Evolutionary conservation across 148 eudicot species (phyloP).

Genomic region (Mesembryanthemum crystallinum): DNA sequence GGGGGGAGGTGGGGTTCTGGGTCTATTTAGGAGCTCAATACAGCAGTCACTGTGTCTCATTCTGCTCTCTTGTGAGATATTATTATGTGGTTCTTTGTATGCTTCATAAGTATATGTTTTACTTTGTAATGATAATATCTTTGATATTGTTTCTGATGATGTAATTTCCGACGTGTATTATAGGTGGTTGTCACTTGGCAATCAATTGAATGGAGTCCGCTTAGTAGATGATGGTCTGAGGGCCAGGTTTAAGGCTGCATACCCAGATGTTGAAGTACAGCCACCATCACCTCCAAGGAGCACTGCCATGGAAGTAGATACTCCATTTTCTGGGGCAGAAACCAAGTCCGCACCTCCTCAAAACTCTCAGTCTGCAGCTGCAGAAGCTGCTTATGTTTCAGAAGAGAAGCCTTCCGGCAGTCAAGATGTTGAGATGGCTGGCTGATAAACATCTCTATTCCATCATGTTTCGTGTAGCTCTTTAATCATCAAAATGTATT

Average conservation of each 20-base stretch:
- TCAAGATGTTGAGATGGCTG: constrained; percentile 52
- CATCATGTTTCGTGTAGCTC: neutral
- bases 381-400: constrained; percentile 33
- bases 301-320: constrained; percentile 74
- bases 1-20: too few relatives aligned
- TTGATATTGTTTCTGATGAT: constrained; percentile 1
- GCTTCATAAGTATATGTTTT: neutral
- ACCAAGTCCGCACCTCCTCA: constrained; percentile 34
- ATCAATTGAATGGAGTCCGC: constrained; percentile 73
- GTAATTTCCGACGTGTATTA: neutral
- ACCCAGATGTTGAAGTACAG: constrained; percentile 88
- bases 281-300: constrained; percentile 88
- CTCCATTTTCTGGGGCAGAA: constrained; percentile 48
- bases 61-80: neutral
- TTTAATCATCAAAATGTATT: neutral
- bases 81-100: neutral
- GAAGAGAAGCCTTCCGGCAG: constrained; percentile 39
- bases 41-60: too few relatives aligned
- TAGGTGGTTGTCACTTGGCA: constrained; percentile 93
- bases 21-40: too few relatives aligned
- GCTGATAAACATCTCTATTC: constrained; percentile 27
- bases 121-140: neutral
- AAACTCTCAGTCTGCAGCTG: constrained; percentile 32
- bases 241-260: constrained; percentile 94
- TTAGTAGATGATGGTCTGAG: constrained; percentile 86